These are phyloP conservation scores for Epithemia pelagica DNA, from an alignment of 108 stramenopile genomes.

Conservation along the genomic window DNA sequence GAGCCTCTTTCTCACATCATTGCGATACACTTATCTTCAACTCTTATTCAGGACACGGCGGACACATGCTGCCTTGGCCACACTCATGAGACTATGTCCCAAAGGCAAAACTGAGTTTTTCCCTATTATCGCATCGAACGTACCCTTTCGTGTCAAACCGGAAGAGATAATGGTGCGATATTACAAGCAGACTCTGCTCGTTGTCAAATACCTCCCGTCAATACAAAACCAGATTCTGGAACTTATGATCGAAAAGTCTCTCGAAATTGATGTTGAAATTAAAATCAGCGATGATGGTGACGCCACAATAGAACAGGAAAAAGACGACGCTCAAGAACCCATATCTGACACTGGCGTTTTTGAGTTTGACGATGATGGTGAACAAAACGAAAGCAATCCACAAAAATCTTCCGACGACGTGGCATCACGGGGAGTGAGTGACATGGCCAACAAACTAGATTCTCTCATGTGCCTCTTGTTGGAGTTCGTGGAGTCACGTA, in stretches of 20 bases:
- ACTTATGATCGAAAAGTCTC: constrained; percentile 72
- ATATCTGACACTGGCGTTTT: constrained; percentile 13
- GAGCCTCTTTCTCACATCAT: neutral
- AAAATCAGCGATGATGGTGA: constrained; percentile 84
- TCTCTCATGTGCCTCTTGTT: constrained; percentile 47
- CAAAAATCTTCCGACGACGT: neutral
- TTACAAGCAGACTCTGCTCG: constrained; percentile 25
- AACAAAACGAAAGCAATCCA: neutral
- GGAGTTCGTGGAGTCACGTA: constrained; percentile 31
- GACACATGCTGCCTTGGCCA: constrained; percentile 35
- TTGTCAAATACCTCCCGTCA: constrained; percentile 36
- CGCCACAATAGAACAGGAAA: constrained; percentile 57
- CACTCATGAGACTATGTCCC: constrained; percentile 36
- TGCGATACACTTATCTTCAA: neutral
- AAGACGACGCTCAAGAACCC: neutral
- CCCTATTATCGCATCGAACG: constrained; percentile 38
- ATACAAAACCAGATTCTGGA: constrained; percentile 38
- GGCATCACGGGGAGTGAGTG: constrained; percentile 21
- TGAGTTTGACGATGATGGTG: constrained; percentile 16
- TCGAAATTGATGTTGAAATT: constrained; percentile 98
- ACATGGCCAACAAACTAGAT: constrained; percentile 65
- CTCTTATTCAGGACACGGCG: constrained; percentile 19
- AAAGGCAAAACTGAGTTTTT: constrained; percentile 39
- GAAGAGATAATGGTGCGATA: constrained; percentile 25
- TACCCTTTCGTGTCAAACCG: constrained; percentile 31